phyloP scores from a whole-genome alignment of 2,329 filamentous ascomycete species.

The Talaromyces sp. region DNA sequence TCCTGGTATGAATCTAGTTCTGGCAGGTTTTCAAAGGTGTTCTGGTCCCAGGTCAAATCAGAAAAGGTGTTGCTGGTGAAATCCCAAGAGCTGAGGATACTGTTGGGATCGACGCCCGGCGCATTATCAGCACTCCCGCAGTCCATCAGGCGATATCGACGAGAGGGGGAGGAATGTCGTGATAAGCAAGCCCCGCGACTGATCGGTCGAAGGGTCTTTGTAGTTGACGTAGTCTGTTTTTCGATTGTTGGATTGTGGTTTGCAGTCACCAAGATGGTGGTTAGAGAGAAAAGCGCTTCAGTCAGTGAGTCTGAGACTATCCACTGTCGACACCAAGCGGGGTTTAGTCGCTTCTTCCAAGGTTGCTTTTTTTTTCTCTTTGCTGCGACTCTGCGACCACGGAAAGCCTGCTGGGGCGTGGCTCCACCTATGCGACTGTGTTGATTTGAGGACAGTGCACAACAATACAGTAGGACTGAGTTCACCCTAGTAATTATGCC shows the following conservation, averaged over 20 bases:
- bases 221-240: not conserved
- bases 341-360: constrained; percentile 1
- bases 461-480: not conserved
- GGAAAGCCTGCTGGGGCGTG: not conserved
- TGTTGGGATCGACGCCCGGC: constrained; percentile 42
- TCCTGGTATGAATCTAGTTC: constrained; percentile 41
- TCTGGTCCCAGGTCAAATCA: constrained; percentile 34
- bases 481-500: not conserved
- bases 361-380: constrained; percentile 2
- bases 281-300: not conserved
- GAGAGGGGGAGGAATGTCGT: constrained; percentile 2
- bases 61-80: constrained; percentile 27
- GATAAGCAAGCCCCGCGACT: constrained; percentile 9
- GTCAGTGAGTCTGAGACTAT: constrained; percentile 1
- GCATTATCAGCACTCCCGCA: constrained; percentile 28
- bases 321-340: constrained; percentile 8
- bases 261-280: not conserved
- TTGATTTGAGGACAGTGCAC: constrained; percentile 1
- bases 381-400: constrained; percentile 6
- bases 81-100: constrained; percentile 39
- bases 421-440: not conserved
- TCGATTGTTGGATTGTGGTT: not conserved
- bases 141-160: constrained; percentile 12
- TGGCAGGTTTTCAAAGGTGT: constrained; percentile 34
- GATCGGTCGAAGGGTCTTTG: not conserved